Conservation (phyloP, 163 green algal genomes). For the Prototheca cutis region DNA sequence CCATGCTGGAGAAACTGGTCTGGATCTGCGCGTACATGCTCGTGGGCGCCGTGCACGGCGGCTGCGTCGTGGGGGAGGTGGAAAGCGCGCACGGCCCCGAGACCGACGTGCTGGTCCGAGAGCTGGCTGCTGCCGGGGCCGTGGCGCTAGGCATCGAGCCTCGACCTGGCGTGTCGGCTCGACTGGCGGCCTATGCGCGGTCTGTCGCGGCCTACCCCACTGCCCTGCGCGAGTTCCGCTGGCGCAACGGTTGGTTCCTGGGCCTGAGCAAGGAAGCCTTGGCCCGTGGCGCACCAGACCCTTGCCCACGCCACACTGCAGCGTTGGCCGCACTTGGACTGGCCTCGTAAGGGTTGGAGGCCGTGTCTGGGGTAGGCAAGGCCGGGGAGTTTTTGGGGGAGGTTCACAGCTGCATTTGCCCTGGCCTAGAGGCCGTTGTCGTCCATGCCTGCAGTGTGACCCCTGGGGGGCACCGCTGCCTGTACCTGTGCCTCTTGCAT, state of each 20-base stretch:
- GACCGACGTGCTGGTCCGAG: slow-evolving; percentile 49
- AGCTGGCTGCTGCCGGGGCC: slow-evolving; percentile 63
- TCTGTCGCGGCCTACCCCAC: slow-evolving; percentile 91
- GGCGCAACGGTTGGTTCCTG: slow-evolving; percentile 96
- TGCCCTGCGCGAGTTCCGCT: slow-evolving; percentile 96
- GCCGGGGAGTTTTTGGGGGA: no score
- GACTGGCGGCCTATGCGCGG: slow-evolving; percentile 79
- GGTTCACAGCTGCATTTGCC: no score
- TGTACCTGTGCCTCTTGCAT: no score
- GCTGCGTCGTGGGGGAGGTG: slow-evolving; percentile 78
- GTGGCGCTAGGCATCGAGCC: slow-evolving; percentile 57
- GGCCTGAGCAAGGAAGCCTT: slow-evolving; percentile 48
- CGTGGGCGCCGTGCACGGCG: slow-evolving; percentile 67
- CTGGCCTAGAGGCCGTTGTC: no score
- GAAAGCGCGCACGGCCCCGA: slow-evolving; percentile 52
- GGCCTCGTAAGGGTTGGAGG: no score
- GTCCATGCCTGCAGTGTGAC: no score
- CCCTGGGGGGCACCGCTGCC: no score
- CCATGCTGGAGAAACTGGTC: slow-evolving; percentile 97
- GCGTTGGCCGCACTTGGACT: not conserved
- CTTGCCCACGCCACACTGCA: slow-evolving; percentile 76
- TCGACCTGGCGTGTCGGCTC: slow-evolving; percentile 43
- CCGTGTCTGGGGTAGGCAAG: no score
- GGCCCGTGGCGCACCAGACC: slow-evolving; percentile 57
- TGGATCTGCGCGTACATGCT: slow-evolving; percentile 97